Evolutionary conservation across 768 basidiomycete species (phyloP), one percentile per base, ranked within the genome.

Genomic region (Asterophora lycoperdoides): DNA sequence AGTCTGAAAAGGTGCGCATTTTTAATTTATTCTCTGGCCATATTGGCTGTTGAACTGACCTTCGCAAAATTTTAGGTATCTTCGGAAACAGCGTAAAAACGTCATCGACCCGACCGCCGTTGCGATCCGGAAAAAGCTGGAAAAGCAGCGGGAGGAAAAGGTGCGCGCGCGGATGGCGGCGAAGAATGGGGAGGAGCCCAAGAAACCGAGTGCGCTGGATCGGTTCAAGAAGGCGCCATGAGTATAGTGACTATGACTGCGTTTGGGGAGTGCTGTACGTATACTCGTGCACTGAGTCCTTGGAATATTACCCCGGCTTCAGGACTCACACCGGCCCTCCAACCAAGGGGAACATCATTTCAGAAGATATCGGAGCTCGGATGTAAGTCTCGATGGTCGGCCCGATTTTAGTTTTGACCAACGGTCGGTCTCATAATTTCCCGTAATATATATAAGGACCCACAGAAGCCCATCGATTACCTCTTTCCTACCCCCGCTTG

Each of bases 1-100:
- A 86, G 82, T 63, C 62, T 93, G 62, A 95, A 93, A 66, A 74
- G 92, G 73, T 83, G 59, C 59, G 61, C 60, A 7, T 38, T 7
- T 41, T 29, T 15, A 8, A 18, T 3, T 26, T 23, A 35, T 14
- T 29, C 13, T n/a, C 41, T 3, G 2, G 10, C 28, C 37, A 34
- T 26, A n/a, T 29, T 18, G 35, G 26, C 7, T 50, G 23, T 33
- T 9, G 13, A 43, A 13, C 17, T 30, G 11, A 44, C 36, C 15
- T 13, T 42, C 17, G 1, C 39, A 10, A 20, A 23, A 23, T 23
- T n/a, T n/a, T 43, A 80, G 78, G 39, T 88, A 82, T 64, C 65
- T 96, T 53, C 78, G 89, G 59, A 96, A 93, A 72, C 89, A 95
- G 67, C 81, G 91, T 64, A 93, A 94, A 74, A 96, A 97, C 60